Conservation (phyloP, 2,329 filamentous ascomycete genomes). For the Verruconis gallopava region DNA sequence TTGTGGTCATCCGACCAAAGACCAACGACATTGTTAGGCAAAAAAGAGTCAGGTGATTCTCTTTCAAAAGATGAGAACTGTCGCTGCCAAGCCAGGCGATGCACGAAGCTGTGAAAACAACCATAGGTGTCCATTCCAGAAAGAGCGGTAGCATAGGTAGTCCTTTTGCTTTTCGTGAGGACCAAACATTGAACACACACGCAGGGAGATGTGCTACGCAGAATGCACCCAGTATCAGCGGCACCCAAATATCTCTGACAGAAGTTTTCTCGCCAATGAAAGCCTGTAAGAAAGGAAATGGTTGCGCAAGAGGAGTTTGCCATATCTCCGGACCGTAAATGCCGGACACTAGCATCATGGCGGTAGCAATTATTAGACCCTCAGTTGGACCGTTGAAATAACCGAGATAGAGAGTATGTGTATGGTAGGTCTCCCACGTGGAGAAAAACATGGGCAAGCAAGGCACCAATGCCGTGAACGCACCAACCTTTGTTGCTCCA, state of each 20-base stretch:
- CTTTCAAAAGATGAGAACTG: slow-evolving; percentile 63
- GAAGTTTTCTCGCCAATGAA: slow-evolving; percentile 24
- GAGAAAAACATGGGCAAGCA: slow-evolving; percentile 98
- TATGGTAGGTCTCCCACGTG: slow-evolving; percentile 99
- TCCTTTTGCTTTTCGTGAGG: slow-evolving; percentile 57
- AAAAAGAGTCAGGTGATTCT: slow-evolving; percentile 85
- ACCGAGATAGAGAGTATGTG: slow-evolving; percentile 89
- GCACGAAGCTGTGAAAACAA: slow-evolving; percentile 62
- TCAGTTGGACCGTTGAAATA: slow-evolving; percentile 97
- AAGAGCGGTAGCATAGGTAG: slow-evolving; percentile 73
- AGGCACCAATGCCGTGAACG: slow-evolving; percentile 82
- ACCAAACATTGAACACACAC: slow-evolving; percentile 75
- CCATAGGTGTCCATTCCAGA: slow-evolving; percentile 86
- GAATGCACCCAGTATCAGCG: slow-evolving; percentile 35
- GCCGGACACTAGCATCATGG: slow-evolving; percentile 75
- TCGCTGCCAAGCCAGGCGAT: slow-evolving; percentile 82
- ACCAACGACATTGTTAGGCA: slow-evolving; percentile 93
- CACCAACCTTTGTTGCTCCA: slow-evolving; percentile 69
- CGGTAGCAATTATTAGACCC: slow-evolving; percentile 77
- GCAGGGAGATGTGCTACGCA: slow-evolving; percentile 62
- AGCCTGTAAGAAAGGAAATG: slow-evolving; percentile 36
- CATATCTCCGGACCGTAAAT: slow-evolving; percentile 82
- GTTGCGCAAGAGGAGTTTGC: slow-evolving; percentile 57
- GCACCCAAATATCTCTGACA: slow-evolving; percentile 82
- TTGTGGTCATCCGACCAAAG: slow-evolving; percentile 95